These are phyloP conservation scores for Cladosporium sp. DNA, from an alignment of 2,329 filamentous ascomycete species.

Conservation along the genomic window DNA sequence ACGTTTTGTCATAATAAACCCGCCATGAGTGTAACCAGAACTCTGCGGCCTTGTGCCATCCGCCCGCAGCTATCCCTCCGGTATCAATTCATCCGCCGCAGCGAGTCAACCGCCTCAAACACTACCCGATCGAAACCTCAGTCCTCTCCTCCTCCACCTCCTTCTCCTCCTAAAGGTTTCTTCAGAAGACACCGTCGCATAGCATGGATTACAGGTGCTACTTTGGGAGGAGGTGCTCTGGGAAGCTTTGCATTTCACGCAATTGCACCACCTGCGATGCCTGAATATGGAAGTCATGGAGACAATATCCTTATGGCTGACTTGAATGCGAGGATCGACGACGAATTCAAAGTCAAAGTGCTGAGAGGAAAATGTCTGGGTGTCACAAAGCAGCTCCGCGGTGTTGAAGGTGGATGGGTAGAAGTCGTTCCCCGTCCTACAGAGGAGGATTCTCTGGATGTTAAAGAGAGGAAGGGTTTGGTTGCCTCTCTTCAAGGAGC, in stretches of 20 bases:
- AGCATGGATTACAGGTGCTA: slow-evolving; percentile 32
- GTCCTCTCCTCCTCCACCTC: slow-evolving; percentile 4
- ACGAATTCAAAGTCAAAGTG: slow-evolving; percentile 47
- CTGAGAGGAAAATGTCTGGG: slow-evolving; percentile 41
- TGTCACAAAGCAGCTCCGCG: slow-evolving; percentile 30
- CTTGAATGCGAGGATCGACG: slow-evolving; percentile 41
- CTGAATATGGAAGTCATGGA: slow-evolving; percentile 36
- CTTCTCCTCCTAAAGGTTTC: slow-evolving; percentile 3
- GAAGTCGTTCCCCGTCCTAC: slow-evolving; percentile 23
- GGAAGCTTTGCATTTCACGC: slow-evolving; percentile 40
- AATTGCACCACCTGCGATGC: slow-evolving; percentile 43
- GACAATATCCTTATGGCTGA: slow-evolving; percentile 40
- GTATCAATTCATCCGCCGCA: slow-evolving; percentile 19
- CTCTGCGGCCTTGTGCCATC: slow-evolving; percentile 11
- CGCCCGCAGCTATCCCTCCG: slow-evolving; percentile 26
- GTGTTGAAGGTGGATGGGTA: slow-evolving; percentile 30
- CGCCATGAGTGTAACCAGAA: slow-evolving; percentile 12
- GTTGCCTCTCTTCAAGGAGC: slow-evolving; percentile 35
- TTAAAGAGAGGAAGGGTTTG: slow-evolving; percentile 18
- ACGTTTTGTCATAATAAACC: no score
- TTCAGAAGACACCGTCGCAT: slow-evolving; percentile 13
- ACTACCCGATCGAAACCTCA: slow-evolving; percentile 7
- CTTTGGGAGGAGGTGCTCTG: slow-evolving; percentile 34
- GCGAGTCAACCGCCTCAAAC: slow-evolving; percentile 9
- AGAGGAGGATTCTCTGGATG: slow-evolving; percentile 6